Base-by-base conservation (phyloP, 768 basidiomycete genomes). In the Lactifluus echinatus region DNA sequence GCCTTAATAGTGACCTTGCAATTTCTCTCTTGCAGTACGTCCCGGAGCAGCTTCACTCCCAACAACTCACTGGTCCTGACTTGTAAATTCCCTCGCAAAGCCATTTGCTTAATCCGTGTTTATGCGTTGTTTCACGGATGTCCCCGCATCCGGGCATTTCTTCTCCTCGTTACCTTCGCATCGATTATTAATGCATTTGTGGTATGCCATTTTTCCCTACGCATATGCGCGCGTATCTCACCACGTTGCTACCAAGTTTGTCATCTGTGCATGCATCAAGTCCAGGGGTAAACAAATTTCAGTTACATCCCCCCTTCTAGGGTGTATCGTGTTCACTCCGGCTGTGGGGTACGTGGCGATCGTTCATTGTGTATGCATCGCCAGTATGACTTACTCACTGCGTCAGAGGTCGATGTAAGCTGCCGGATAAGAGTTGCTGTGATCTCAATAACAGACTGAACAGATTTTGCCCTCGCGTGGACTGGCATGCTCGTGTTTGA, bases 401-500 rank as follows among this genome's bases (percentile, higher is more conserved):
- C 37, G 12, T 11, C n/a, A 53, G 51, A 21, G 51, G 51, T 29
- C 29, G 24, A 43, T 36, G 57, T 58, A 53, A 26, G 52, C 40
- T 19, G 12, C 34, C 10, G 21, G 23, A 2, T 34, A 23, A 17
- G 2, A 31, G 2, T 14, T 8, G 15, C 2, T 4, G 34, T 21
- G 10, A 31, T 0, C 3, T 4, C 33, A 34, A 2, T 58, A 43
- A 58, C 37, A 3, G 17, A 40, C 14, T 39, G n/a, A 42, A 21
- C 24, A 58, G 57, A 34, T 17, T 23, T 39, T 12, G 57, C 57
- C 10, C 28, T 53, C 8, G 33, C 57, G 10, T 58, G 57, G 57
- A 19, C 26, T 6, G 52, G 57, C 31, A 19, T 58, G 8, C 39
- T 53, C 24, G 23, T 53, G 19, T 53, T 48, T 23, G 57, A 58